phyloP scores from a whole-genome alignment of 768 basidiomycete genomes.

The Pleurotus pulmonarius region DNA sequence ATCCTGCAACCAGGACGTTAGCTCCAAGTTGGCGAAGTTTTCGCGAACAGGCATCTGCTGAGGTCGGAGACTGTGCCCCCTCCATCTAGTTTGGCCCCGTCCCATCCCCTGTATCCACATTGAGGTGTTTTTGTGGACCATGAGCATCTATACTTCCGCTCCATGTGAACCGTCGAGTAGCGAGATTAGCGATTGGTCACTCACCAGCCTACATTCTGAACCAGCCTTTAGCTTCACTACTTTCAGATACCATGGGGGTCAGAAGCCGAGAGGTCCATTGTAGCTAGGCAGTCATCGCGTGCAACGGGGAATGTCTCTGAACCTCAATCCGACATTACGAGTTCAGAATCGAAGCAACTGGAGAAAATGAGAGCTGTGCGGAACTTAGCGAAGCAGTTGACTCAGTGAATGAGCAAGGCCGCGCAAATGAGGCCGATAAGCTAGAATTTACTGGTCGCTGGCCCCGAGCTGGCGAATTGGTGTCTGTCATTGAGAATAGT shows the following conservation, averaged over 20 bases:
- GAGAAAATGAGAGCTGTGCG: slow-evolving; percentile 10
- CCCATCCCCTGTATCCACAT: slow-evolving; percentile 85
- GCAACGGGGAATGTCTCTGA: neutral
- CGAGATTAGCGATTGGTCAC: neutral
- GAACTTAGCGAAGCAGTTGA: slow-evolving; percentile 48
- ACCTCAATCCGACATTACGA: neutral
- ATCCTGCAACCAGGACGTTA: slow-evolving; percentile 34
- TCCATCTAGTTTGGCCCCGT: slow-evolving; percentile 92
- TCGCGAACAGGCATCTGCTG: slow-evolving; percentile 38
- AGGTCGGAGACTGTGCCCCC: slow-evolving; percentile 61
- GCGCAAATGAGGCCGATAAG: slow-evolving; percentile 8
- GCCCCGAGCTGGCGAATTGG: neutral
- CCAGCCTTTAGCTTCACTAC: slow-evolving; percentile 16
- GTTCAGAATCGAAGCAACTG: no score
- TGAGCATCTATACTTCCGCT: slow-evolving; percentile 59
- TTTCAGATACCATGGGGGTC: slow-evolving; percentile 5
- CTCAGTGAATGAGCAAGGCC: slow-evolving; percentile 33
- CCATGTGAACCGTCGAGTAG: neutral
- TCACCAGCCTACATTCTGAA: slow-evolving; percentile 57
- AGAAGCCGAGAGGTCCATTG: neutral
- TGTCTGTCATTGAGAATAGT: neutral
- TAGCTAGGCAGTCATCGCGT: neutral
- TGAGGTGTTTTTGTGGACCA: slow-evolving; percentile 47
- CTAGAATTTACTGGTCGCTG: slow-evolving; percentile 6
- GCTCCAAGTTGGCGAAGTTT: neutral